Conservation (phyloP, 495 filamentous ascomycete species). For the Copromyces sp. region DNA sequence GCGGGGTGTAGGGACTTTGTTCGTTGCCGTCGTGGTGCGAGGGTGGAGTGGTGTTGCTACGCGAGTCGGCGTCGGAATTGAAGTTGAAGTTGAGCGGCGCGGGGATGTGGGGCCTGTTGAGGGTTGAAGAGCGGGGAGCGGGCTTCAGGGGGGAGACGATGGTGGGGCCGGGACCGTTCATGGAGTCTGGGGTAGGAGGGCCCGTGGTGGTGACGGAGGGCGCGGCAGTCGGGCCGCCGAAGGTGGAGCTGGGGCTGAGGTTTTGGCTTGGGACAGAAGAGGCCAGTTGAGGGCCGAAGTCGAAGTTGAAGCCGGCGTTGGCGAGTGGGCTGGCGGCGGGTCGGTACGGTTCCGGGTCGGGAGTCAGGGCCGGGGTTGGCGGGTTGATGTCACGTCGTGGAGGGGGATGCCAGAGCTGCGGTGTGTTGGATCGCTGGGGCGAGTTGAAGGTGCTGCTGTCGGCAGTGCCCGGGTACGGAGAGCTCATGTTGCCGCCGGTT, state of each 20-base stretch:
- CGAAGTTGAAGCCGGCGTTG: constrained; percentile 23
- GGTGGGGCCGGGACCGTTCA: neutral
- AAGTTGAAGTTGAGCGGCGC: constrained; percentile 20
- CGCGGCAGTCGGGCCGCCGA: constrained; percentile 13
- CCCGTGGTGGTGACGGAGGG: constrained; percentile 3
- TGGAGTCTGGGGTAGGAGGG: neutral
- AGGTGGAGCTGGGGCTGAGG: constrained; percentile 21
- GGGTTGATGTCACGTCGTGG: constrained; percentile 1
- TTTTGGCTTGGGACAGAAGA: constrained; percentile 14
- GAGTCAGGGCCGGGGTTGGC: constrained; percentile 2
- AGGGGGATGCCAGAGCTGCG: constrained; percentile 13
- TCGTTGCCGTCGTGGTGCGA: constrained; percentile 5
- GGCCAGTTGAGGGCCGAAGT: constrained; percentile 12
- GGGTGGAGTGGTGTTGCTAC: constrained; percentile 6
- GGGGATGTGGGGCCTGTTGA: constrained; percentile 13
- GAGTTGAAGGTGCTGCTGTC: constrained; percentile 8
- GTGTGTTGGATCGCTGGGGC: constrained; percentile 13
- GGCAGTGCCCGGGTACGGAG: constrained; percentile 4
- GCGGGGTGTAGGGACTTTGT: constrained; percentile 13
- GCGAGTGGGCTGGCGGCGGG: constrained; percentile 4
- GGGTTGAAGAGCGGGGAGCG: neutral
- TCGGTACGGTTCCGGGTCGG: neutral
- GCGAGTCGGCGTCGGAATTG: constrained; percentile 17
- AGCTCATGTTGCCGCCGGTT: constrained; percentile 1
- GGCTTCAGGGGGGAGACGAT: neutral